Percentiles rank a stretch among this genome's conserved stretches.
These are phyloP conservation scores for Chloranthus sessilifolius DNA, from an alignment of 164 flowering plant species.

Conservation along the genomic window DNA sequence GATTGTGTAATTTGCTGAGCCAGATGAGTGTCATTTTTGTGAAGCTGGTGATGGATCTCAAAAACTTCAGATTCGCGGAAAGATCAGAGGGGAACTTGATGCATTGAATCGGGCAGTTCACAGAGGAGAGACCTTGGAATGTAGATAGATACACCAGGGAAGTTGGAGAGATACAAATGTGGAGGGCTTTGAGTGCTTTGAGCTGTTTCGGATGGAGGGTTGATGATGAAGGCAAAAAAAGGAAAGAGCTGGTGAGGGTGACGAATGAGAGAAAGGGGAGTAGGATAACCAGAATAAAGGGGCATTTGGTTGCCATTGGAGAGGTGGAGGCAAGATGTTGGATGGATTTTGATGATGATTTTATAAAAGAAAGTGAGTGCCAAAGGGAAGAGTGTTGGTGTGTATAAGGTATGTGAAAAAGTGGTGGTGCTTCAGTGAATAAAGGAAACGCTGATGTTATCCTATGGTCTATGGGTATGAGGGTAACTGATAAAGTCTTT, in stretches of 20 bases:
- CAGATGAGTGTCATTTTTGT: conserved; percentile 63
- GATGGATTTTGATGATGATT: too few species aligned
- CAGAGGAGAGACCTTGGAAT: conserved; percentile 47
- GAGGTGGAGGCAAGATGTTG: neutral
- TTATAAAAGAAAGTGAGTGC: too few species aligned
- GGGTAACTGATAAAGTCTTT: too few species aligned
- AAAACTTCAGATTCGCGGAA: conserved; percentile 50
- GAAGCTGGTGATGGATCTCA: conserved; percentile 57
- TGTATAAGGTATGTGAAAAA: too few species aligned
- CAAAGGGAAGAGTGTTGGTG: too few species aligned
- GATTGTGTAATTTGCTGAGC: conserved; percentile 53
- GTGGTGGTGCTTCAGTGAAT: too few species aligned
- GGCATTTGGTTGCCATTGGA: neutral
- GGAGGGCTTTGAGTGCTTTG: conserved; percentile 72
- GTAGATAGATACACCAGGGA: conserved; percentile 75
- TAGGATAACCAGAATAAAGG: conserved; percentile 7
- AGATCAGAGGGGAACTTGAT: conserved; percentile 61
- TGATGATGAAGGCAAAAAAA: conserved; percentile 23
- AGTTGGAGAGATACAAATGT: conserved; percentile 59
- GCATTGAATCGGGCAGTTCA: conserved; percentile 62
- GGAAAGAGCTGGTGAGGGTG: conserved; percentile 13
- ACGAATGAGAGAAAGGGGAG: conserved; percentile 6
- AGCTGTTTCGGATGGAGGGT: conserved; percentile 84
- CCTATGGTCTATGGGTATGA: too few species aligned
- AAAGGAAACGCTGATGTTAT: too few species aligned